Evolutionary conservation across 192 early-diverging fungal species (phyloP), one percentile per base, ranked within the genome.

Genomic region (Cladochytrium replicatum): DNA sequence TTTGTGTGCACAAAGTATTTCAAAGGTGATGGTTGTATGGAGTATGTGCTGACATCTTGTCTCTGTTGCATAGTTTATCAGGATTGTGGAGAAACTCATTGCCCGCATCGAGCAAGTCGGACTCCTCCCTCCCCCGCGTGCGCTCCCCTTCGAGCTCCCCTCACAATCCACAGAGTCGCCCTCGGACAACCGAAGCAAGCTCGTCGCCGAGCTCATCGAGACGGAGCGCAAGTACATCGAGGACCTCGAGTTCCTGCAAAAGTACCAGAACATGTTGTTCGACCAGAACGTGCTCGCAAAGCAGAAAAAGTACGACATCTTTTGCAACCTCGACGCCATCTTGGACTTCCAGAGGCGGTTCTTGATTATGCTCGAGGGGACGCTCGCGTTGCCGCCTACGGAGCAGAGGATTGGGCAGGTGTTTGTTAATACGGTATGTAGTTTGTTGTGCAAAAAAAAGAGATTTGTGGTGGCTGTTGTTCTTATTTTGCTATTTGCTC

Each of bases 261-360:
- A 38, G 30, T 71, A 66, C 48, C 47, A 71, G 32, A 19, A 50
- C 30, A 61, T 69, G 32, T 39, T 64, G 15, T 32, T 61, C 15
- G 39, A 39, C n/a, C n/a, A n/a, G n/a, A n/a, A 87, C 43, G 77
- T 91, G 27, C 61, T 95, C 4, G 72, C 80, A 15, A 81, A 84
- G 34, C 89, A 93, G 45, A 84, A 74, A 9, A 67, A 86, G 38
- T 75, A 84, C 38, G 74, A 78, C 40, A 77, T 99, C 45, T 99
- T 99, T 67, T 84, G 82, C 39, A 97, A 99, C 63, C 72, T 99
- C 34, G 84, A 86, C 63, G 80, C 84, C 39, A 68, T 99, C 15
- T 77, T 96, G 17, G 93, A 99, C 54, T 97, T 96, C 43, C 91
- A 97, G 67, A 80, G 92, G 17, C 78, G 93, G 31, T 97, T 99